Evolutionary conservation across 345 rosid genomes (phyloP), one percentile per base, ranked within the genome.

Genomic region (Hibiscus mutabilis): DNA sequence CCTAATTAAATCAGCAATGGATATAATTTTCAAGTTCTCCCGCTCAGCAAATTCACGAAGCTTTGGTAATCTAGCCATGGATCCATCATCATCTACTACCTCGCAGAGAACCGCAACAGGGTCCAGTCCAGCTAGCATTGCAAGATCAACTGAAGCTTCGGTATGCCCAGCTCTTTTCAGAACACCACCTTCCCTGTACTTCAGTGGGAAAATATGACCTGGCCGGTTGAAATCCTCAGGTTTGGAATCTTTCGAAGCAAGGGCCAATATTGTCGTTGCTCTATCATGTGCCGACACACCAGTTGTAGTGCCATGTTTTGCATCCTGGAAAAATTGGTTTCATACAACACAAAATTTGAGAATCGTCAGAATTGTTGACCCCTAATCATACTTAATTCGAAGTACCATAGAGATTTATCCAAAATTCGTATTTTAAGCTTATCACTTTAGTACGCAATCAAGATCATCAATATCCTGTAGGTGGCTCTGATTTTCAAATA

Each of bases 161-260:
- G 98, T 93, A 75, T 93, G 98, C 33, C 98, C 97, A 78, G 98
- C 96, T 75, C 98, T 78, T 86, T 90, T 89, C 76, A 90, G 72
- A 75, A 93, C 96, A 64, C 98, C 97, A 31, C 97, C 98, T 72
- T 91, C 93, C 75, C 92, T 79, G 74, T 89, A 93, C 81, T 80
- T 91, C 66, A 91, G 75, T 0, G 97, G 98, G 31, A 93, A 93
- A 63, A 91, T 89, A 49, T 93, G 97, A 42, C 97, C 93, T 0
- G 97, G 98, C 10, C 97, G 87, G 76, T 89, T 91, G 83, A 93
- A 91, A 77, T 91, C 96, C 10, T 84, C 91, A 0, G 97, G 97
- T 80, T 86, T 91, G 66, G 98, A 91, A 58, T 89, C 88, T 69
- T 75, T 80, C 1, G 97, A 91, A 11, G 96, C 92, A 72, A 93